phyloP scores from a whole-genome alignment of 768 basidiomycete genomes.

The Cyclocybe aegerita region DNA sequence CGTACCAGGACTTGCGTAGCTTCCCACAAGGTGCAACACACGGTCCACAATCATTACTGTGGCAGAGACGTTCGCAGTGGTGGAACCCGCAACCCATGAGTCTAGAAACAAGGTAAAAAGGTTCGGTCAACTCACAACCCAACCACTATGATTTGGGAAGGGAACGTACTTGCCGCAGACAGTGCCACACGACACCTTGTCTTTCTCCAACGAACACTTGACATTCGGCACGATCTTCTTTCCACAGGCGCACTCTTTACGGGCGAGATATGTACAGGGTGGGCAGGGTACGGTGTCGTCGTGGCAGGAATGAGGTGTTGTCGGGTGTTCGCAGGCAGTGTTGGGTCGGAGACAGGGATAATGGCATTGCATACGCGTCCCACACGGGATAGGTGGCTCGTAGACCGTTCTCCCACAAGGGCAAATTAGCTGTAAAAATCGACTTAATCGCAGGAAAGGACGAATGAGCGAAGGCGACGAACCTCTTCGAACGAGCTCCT shows the following conservation, averaged over 20 bases:
- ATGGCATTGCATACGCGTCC: conserved; percentile 72
- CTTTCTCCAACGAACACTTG: conserved; percentile 72
- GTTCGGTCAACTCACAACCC: neutral
- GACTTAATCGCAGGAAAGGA: conserved; percentile 1
- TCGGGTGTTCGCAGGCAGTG: conserved; percentile 81
- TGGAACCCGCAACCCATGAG: conserved; percentile 87
- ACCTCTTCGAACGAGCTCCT: conserved; percentile 93
- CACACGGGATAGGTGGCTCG: conserved; percentile 89
- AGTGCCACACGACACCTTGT: conserved; percentile 83
- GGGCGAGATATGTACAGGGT: conserved; percentile 80
- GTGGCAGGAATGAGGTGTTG: conserved; percentile 80
- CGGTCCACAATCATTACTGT: conserved; percentile 75
- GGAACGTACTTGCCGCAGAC: conserved; percentile 68
- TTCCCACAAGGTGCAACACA: conserved; percentile 85
- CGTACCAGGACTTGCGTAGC: conserved; percentile 78
- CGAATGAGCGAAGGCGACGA: conserved; percentile 15
- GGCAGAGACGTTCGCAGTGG: conserved; percentile 80
- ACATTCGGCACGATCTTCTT: conserved; percentile 80
- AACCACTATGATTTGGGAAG: conserved; percentile 6
- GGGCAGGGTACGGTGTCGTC: conserved; percentile 71
- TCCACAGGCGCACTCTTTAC: conserved; percentile 85
- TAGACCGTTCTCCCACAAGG: conserved; percentile 83
- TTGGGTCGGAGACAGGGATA: conserved; percentile 75
- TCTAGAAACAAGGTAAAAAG: conserved; percentile 28
- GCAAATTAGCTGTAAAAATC: conserved; percentile 60